phyloP scores from a whole-genome alignment of 164 flowering plant genomes.

The Aristolochia fimbriata region DNA sequence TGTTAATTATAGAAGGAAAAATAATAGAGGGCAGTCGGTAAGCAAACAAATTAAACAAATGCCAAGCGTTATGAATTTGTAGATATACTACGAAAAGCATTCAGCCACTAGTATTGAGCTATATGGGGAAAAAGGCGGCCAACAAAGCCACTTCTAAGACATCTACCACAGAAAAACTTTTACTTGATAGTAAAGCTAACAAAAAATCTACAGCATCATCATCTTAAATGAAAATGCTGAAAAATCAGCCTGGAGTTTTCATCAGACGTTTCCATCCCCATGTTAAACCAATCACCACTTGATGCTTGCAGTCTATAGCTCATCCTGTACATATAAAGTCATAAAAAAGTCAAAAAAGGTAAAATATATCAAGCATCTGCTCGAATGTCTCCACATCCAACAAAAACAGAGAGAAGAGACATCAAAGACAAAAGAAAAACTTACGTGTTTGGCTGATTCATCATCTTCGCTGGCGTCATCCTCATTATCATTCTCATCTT shows the following conservation, averaged over 20 bases:
- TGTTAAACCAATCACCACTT: neutral
- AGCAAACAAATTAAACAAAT: no score
- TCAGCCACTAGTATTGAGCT: no score
- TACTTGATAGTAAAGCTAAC: neutral
- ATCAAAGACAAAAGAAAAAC: neutral
- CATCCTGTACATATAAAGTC: neutral
- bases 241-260: neutral
- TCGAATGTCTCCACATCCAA: neutral
- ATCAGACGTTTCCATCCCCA: neutral
- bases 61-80: no score
- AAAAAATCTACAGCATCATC: neutral
- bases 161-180: no score
- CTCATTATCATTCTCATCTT: slow-evolving; percentile 1
- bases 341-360: neutral
- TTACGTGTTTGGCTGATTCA: slow-evolving; percentile 10
- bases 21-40: no score
- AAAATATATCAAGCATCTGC: neutral
- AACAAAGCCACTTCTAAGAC: no score
- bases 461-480: slow-evolving; percentile 2
- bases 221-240: neutral
- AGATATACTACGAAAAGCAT: no score
- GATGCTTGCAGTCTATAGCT: neutral
- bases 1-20: no score
- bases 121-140: no score
- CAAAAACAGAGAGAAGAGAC: neutral